Percentiles rank a stretch among this genome's conserved stretches.
Evolutionary conservation across 176 grass and related monocot species (phyloP).

Genomic region (Calamus simplicifolius): DNA sequence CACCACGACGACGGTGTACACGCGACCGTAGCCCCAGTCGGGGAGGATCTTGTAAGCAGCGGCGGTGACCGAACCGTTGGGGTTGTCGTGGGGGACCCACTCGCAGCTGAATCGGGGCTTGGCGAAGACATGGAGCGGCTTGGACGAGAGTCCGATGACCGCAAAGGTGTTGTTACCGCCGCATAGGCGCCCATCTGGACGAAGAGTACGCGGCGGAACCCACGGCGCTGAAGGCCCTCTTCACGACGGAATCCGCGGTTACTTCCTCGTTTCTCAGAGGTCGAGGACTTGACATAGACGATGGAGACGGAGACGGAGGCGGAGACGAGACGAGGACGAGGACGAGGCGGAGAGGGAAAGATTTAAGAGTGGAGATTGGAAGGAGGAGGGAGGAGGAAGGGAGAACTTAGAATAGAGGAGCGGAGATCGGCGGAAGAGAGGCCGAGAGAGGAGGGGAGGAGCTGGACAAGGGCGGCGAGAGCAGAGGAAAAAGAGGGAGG

Average conservation of each 20-base stretch:
- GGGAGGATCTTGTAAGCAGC: constrained; percentile 69
- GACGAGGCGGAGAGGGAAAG: background rate
- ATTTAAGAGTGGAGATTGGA: background rate
- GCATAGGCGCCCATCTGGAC: constrained; percentile 88
- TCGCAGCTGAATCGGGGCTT: constrained; percentile 83
- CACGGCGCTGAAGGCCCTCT: constrained; percentile 58
- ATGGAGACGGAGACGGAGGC: background rate
- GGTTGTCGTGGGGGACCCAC: constrained; percentile 39
- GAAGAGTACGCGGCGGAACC: constrained; percentile 74
- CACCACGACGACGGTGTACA: constrained; percentile 70
- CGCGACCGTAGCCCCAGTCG: constrained; percentile 84
- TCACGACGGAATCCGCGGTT: constrained; percentile 27
- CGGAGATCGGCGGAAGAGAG: background rate
- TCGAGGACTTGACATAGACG: constrained; percentile 1
- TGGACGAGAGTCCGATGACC: constrained; percentile 66
- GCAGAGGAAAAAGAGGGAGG: constrained; percentile 55
- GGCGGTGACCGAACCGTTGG: constrained; percentile 19
- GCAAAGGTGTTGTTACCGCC: constrained; percentile 66
- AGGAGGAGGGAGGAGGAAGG: constrained; percentile 1
- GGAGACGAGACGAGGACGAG: background rate
- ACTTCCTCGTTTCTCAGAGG: background rate
- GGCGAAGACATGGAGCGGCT: constrained; percentile 65
- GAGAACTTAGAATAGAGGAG: too few species aligned
- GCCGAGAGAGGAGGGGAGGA: constrained; percentile 45
- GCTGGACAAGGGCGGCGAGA: constrained; percentile 58